Conservation (phyloP, 1,284 basidiomycete genomes). For the Puccinia horiana region DNA sequence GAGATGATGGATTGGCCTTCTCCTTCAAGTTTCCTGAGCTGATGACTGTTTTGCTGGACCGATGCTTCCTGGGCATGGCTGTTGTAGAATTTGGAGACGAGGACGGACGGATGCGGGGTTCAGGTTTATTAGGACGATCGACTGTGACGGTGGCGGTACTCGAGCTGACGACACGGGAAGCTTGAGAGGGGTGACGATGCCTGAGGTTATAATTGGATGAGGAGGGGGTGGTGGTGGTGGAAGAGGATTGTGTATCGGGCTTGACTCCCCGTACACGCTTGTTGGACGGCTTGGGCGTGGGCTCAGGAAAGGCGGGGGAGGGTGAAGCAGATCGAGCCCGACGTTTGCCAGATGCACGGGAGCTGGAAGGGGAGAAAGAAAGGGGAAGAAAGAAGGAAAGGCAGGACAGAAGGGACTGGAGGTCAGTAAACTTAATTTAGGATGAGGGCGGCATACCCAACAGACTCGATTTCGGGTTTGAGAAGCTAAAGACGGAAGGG, state of each 20-base stretch:
- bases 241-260: constrained; percentile 23
- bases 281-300: constrained; percentile 40
- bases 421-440: neutral
- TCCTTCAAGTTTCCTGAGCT: constrained; percentile 23
- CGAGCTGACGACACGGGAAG: neutral
- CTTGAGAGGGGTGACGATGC: constrained; percentile 37
- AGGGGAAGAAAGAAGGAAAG: neutral
- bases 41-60: constrained; percentile 27
- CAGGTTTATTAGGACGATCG: neutral
- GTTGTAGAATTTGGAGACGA: constrained; percentile 19
- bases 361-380: constrained; percentile 14
- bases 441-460: neutral
- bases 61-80: constrained; percentile 35
- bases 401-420: neutral
- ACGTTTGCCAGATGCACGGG: constrained; percentile 50
- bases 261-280: constrained; percentile 41
- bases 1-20: constrained; percentile 29
- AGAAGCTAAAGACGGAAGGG: neutral
- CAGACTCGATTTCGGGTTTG: neutral
- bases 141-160: neutral
- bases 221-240: constrained; percentile 26
- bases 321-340: constrained; percentile 48
- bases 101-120: constrained; percentile 12
- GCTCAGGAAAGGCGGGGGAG: constrained; percentile 35
- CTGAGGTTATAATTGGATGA: constrained; percentile 24